Percentiles rank a stretch among this genome's conserved stretches.
phyloP scores from a whole-genome alignment of 148 eudicot genomes.

The Camellia japonica region DNA sequence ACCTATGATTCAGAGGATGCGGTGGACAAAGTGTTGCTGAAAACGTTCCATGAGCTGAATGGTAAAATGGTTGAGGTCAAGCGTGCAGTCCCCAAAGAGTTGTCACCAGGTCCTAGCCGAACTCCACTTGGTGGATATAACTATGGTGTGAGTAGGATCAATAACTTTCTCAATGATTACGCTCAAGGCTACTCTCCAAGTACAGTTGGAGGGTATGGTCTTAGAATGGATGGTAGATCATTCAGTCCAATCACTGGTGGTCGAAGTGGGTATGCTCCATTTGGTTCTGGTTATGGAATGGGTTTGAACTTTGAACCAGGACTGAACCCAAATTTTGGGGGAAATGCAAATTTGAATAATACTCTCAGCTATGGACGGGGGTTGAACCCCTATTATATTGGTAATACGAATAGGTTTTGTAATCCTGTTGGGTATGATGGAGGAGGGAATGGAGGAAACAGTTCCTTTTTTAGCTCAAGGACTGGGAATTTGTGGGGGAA shows the following conservation, averaged over 20 bases:
- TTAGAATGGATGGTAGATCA: conserved; percentile 56
- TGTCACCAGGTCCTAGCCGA: conserved; percentile 34
- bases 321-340: conserved; percentile 45
- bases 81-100: conserved; percentile 36
- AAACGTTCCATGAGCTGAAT: conserved; percentile 37
- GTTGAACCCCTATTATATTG: conserved; percentile 26
- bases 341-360: conserved; percentile 26
- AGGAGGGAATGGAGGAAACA: conserved; percentile 27
- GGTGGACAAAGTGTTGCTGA: conserved; percentile 32
- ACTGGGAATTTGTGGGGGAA: conserved; percentile 31
- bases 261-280: conserved; percentile 50
- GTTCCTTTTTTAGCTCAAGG: conserved; percentile 28
- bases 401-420: conserved; percentile 34
- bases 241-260: conserved; percentile 43
- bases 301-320: conserved; percentile 55
- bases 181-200: conserved; percentile 53
- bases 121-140: conserved; percentile 31
- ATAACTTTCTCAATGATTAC: conserved; percentile 26
- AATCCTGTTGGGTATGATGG: conserved; percentile 29
- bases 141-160: conserved; percentile 23
- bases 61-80: conserved; percentile 41
- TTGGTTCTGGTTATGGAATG: conserved; percentile 46
- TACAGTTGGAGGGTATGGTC: conserved; percentile 56
- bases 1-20: conserved; percentile 36
- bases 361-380: conserved; percentile 33